Conservation (phyloP, 495 filamentous ascomycete genomes). For the Staphylotrichum longicolle region DNA sequence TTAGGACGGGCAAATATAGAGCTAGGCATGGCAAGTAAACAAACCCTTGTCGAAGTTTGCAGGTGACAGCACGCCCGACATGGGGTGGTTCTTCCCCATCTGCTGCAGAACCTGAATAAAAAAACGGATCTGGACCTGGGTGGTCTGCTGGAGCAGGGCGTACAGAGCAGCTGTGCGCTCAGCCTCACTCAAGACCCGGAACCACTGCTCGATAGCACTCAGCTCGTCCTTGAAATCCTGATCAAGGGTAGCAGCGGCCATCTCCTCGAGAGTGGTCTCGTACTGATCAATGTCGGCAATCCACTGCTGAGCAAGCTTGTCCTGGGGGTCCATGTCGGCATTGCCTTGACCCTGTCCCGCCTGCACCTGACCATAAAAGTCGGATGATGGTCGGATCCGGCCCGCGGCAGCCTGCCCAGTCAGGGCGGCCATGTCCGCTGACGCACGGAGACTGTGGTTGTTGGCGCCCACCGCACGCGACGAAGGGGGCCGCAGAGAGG, state of each 20-base stretch:
- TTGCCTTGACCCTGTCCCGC: constrained; percentile 60
- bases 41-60: constrained; percentile 96
- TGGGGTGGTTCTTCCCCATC: constrained; percentile 96
- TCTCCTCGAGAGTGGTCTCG: constrained; percentile 95
- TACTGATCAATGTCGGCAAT: constrained; percentile 98
- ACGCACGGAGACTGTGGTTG: constrained; percentile 81
- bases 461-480: constrained; percentile 74
- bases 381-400: constrained; percentile 90
- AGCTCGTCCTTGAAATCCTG: constrained; percentile 99
- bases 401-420: constrained; percentile 69
- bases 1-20: constrained; percentile 1
- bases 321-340: constrained; percentile 72
- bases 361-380: constrained; percentile 78
- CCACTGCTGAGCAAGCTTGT: constrained; percentile 96
- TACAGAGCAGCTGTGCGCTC: constrained; percentile 94
- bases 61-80: constrained; percentile 93
- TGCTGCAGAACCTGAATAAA: constrained; percentile 98
- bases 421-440: constrained; percentile 92
- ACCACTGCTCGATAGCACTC: constrained; percentile 99
- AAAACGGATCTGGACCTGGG: constrained; percentile 97
- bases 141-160: constrained; percentile 94
- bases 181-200: constrained; percentile 92
- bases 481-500: constrained; percentile 85
- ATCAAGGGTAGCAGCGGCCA: constrained; percentile 95
- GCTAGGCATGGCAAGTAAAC: constrained; percentile 33